Evolutionary conservation across 768 basidiomycete species (phyloP), one percentile per base, ranked within the genome.

Genomic region (Tricholoma saponaceum): DNA sequence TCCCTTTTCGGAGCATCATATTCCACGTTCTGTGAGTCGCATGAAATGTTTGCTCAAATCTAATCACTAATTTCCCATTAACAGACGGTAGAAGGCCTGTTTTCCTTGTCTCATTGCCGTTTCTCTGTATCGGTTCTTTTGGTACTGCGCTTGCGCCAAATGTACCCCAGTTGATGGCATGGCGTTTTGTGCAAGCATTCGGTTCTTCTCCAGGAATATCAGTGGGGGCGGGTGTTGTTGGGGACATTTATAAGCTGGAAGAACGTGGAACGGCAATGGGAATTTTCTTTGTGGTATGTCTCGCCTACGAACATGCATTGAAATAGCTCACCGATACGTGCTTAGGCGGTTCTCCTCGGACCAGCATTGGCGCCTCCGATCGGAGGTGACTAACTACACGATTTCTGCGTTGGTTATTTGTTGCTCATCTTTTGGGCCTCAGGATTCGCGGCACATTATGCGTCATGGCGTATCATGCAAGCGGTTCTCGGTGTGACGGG

Each of bases 391-490:
- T 47, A 52, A 58, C 52, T 60, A 9, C 6, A 52, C 13, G 22
- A 39, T 4, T 32, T 22, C 5, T 44, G 14, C 12, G 1, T 18
- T 41, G 6, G 16, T 20, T 26, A 26, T 35, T 26, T 39, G 14
- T 6, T 10, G 37, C 56, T 43, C n/a, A 55, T 52, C 28, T 13
- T 16, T 30, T 32, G 37, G 23, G n/a, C 2, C 35, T 23, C 20
- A 82, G 83, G 83, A 13, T 52, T 77, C 25, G 72, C 77, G 0
- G 77, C 86, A 0, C 73, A 85, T 53, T 87, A 86, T 60, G 77
- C 76, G 32, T 88, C 87, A 0, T 90, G 89, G 87, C 78, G 88
- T 0, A 59, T 75, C 3, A 79, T 86, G 67, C 86, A 90, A 64
- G 64, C 69, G 7, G 62, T 64, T 0, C 57, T 89, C 0, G 79